Percentiles rank a stretch among this genome's conserved stretches.
Evolutionary conservation across 768 basidiomycete genomes (phyloP).

Genomic region (Termitomyces sp.): DNA sequence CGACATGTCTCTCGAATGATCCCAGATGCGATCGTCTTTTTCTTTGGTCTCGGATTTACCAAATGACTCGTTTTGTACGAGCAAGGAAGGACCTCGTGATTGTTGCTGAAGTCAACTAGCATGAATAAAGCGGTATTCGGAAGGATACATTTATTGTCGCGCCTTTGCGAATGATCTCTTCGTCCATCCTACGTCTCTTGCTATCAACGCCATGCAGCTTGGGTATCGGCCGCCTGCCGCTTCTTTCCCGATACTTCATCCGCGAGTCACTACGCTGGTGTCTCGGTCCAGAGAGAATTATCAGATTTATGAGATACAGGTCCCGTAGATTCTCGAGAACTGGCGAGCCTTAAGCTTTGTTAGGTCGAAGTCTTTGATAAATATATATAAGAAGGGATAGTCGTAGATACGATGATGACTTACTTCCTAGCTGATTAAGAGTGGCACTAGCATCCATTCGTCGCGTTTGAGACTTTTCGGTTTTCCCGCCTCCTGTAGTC

Average conservation of each 20-base stretch:
- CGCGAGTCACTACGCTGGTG: slow-evolving; percentile 85
- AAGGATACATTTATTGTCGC: slow-evolving; percentile 54
- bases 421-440: slow-evolving; percentile 79
- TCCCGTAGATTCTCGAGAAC: slow-evolving; percentile 60
- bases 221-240: slow-evolving; percentile 57
- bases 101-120: slow-evolving; percentile 27
- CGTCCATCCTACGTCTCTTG: slow-evolving; percentile 61
- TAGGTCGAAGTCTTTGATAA: slow-evolving; percentile 69
- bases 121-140: not conserved
- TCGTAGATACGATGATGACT: slow-evolving; percentile 21
- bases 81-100: slow-evolving; percentile 46
- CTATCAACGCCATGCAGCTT: slow-evolving; percentile 38
- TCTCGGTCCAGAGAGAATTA: slow-evolving; percentile 91
- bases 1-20: slow-evolving; percentile 87
- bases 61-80: slow-evolving; percentile 44
- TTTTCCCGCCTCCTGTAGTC: slow-evolving; percentile 59
- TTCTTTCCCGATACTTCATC: slow-evolving; percentile 95
- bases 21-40: slow-evolving; percentile 72
- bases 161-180: slow-evolving; percentile 55
- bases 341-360: slow-evolving; percentile 76
- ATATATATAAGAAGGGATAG: not conserved
- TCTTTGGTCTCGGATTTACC: slow-evolving; percentile 37
- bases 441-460: slow-evolving; percentile 98
- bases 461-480: slow-evolving; percentile 80
- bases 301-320: slow-evolving; percentile 41